These are phyloP conservation scores for Ramularia endophylla DNA, from an alignment of 2,329 filamentous ascomycete species.

Conservation along the genomic window DNA sequence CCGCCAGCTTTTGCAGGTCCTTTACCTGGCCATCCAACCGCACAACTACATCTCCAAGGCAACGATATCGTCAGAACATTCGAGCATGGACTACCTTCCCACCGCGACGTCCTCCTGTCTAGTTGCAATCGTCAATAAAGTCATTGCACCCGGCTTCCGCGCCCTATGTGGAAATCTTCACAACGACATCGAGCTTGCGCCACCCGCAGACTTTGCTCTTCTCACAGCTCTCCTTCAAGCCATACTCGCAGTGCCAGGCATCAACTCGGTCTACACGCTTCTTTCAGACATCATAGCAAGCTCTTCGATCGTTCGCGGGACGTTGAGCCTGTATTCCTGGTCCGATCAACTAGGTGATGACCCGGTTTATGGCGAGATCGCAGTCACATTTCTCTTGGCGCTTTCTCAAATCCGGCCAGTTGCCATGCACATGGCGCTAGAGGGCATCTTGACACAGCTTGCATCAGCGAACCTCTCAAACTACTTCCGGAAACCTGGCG, in stretches of 20 bases:
- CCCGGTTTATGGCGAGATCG: slow-evolving; percentile 89
- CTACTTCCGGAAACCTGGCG: slow-evolving; percentile 62
- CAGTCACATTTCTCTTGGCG: slow-evolving; percentile 79
- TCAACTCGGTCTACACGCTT: slow-evolving; percentile 50
- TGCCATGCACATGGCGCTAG: slow-evolving; percentile 84
- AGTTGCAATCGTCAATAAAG: slow-evolving; percentile 71
- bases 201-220: slow-evolving; percentile 75
- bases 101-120: slow-evolving; percentile 49
- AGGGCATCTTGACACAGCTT: slow-evolving; percentile 74
- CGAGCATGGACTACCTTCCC: slow-evolving; percentile 25
- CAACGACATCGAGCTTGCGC: slow-evolving; percentile 35
- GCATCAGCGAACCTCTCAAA: slow-evolving; percentile 72
- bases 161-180: slow-evolving; percentile 77
- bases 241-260: slow-evolving; percentile 68
- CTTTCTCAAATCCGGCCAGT: slow-evolving; percentile 74
- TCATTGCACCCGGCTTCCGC: slow-evolving; percentile 77
- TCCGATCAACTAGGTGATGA: slow-evolving; percentile 80
- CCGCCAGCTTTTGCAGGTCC: slow-evolving; percentile 72
- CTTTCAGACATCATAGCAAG: slow-evolving; percentile 48
- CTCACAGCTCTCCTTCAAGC: slow-evolving; percentile 84
- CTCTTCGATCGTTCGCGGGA: slow-evolving; percentile 68
- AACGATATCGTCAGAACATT: slow-evolving; percentile 6
- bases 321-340: slow-evolving; percentile 88
- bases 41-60: slow-evolving; percentile 36
- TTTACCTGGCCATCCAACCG: slow-evolving; percentile 74